These are phyloP conservation scores for Penicillium turbatum DNA, from an alignment of 495 filamentous ascomycete species.

Conservation along the genomic window DNA sequence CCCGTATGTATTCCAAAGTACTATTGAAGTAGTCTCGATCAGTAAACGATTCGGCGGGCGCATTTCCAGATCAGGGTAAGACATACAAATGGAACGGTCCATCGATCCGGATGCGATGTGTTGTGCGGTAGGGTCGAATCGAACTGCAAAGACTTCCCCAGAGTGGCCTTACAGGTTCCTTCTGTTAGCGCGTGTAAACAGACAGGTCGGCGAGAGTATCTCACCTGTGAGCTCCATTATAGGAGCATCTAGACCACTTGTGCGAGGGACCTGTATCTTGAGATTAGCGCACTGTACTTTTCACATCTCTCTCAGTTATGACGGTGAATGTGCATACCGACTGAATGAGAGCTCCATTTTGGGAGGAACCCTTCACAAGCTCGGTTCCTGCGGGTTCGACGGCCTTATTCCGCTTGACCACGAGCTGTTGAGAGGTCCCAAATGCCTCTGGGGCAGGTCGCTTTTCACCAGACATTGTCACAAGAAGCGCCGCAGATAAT, in stretches of 20 bases:
- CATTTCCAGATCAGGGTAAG: not conserved
- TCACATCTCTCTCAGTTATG: not conserved
- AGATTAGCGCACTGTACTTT: constrained; percentile 4
- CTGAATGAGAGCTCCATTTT: constrained; percentile 75
- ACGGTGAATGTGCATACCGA: constrained; percentile 56
- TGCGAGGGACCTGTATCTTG: constrained; percentile 63
- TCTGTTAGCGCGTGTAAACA: constrained; percentile 7
- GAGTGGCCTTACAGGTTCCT: constrained; percentile 48
- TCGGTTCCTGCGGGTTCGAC: constrained; percentile 58
- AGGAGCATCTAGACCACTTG: constrained; percentile 82
- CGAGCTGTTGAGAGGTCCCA: constrained; percentile 65
- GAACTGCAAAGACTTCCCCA: constrained; percentile 84
- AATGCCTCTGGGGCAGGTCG: constrained; percentile 78
- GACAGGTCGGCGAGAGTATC: constrained; percentile 5
- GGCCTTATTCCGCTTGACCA: constrained; percentile 84
- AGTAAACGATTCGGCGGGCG: not conserved
- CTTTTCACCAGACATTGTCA: constrained; percentile 81
- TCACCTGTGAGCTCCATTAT: constrained; percentile 91
- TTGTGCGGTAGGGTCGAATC: constrained; percentile 83
- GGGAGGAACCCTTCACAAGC: constrained; percentile 59
- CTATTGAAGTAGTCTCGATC: constrained; percentile 37
- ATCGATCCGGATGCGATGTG: constrained; percentile 92
- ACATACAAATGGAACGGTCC: constrained; percentile 84
- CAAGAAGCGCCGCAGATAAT: not conserved
- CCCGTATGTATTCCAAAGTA: constrained; percentile 90